A percentile compares a stretch with the other conserved stretches of the same genome.
These are phyloP conservation scores for Penicillium frequentans DNA, from an alignment of 2,329 filamentous ascomycete species.

Conservation along the genomic window DNA sequence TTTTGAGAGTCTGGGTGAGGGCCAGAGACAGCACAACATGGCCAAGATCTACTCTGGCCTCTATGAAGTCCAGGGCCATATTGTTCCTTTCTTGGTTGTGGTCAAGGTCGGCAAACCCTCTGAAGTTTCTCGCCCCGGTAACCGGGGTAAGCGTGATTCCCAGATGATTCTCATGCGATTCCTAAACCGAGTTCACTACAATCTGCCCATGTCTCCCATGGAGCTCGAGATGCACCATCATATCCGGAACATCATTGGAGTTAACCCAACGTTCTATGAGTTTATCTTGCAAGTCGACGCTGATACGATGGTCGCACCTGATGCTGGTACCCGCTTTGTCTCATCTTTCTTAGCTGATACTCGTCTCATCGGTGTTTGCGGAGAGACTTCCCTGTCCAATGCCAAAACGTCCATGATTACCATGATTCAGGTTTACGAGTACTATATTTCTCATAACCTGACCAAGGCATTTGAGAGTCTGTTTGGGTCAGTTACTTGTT, in stretches of 20 bases:
- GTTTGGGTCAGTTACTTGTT: conserved; percentile 94
- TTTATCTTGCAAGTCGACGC: conserved; percentile 96
- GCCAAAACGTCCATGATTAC: conserved; percentile 91
- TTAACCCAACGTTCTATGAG: conserved; percentile 98
- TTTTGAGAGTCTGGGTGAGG: conserved; percentile 94
- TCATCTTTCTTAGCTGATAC: conserved; percentile 89
- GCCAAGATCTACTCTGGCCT: conserved; percentile 97
- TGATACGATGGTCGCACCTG: conserved; percentile 87
- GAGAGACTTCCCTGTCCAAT: conserved; percentile 91
- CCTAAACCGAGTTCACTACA: conserved; percentile 98
- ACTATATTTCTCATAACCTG: conserved; percentile 98
- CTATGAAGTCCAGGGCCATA: conserved; percentile 96
- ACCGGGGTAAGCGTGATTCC: conserved; percentile 98
- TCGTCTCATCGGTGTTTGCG: conserved; percentile 87
- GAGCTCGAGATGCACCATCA: conserved; percentile 99
- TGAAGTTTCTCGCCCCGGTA: conserved; percentile 76
- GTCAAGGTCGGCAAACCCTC: conserved; percentile 91
- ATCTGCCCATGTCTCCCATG: conserved; percentile 89
- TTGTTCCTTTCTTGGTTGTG: conserved; percentile 94
- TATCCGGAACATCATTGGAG: conserved; percentile 96
- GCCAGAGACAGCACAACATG: conserved; percentile 98
- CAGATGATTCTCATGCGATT: conserved; percentile 99
- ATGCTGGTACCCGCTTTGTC: conserved; percentile 90
- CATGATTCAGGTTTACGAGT: conserved; percentile 99
- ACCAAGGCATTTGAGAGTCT: conserved; percentile 96